Conservation (phyloP, 2,329 filamentous ascomycete species). For the Alternaria infectoria region DNA sequence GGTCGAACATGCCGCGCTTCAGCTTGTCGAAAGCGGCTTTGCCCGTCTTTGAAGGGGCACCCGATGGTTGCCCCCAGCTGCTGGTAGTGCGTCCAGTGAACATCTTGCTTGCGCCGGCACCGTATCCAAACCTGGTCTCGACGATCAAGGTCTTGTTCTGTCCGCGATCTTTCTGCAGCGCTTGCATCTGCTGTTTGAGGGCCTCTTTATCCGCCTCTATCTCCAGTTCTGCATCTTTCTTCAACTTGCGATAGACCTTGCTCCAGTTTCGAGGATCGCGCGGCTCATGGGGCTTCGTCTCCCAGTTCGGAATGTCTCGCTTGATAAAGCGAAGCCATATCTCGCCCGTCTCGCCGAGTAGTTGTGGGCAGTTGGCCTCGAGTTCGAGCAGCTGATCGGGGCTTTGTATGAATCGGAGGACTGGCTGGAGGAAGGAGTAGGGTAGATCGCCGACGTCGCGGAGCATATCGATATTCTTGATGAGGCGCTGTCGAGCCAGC, state of each 20-base stretch:
- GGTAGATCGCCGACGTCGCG: conserved; percentile 74
- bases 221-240: conserved; percentile 49
- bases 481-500: conserved; percentile 50
- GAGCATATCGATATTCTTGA: conserved; percentile 57
- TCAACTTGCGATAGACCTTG: conserved; percentile 69
- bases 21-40: conserved; percentile 46
- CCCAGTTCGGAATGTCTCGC: conserved; percentile 73
- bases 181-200: conserved; percentile 40
- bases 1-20: conserved; percentile 41
- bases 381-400: conserved; percentile 74
- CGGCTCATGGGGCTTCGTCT: conserved; percentile 68
- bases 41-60: conserved; percentile 43
- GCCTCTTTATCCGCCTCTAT: conserved; percentile 40
- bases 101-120: conserved; percentile 22
- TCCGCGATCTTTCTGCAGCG: conserved; percentile 38
- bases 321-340: conserved; percentile 82
- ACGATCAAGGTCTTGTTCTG: conserved; percentile 43
- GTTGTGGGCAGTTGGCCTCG: conserved; percentile 77
- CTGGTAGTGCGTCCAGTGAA: conserved; percentile 22
- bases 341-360: conserved; percentile 71
- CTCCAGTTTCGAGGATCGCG: conserved; percentile 73
- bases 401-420: conserved; percentile 74
- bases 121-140: conserved; percentile 32
- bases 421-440: conserved; percentile 68
- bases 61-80: conserved; percentile 30